Base-by-base conservation (phyloP, 371 early-diverging fungal genomes). In the Mortierella sp. region DNA sequence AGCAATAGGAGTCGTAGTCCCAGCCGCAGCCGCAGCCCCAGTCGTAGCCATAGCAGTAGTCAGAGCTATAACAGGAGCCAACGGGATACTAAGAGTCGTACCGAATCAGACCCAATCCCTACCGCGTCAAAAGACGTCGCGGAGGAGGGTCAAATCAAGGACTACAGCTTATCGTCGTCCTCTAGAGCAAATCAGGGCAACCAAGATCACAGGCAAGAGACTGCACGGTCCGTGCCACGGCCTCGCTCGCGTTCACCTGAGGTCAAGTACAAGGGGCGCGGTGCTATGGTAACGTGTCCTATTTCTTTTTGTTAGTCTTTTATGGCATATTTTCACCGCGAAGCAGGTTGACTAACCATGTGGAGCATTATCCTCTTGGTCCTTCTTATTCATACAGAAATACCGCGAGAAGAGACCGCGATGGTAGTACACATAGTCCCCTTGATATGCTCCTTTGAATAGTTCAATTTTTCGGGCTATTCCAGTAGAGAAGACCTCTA, bases 191-290 rank as follows among this genome's bases (percentile, higher is more conserved):
- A 24, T 21, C 23, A 17, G 28, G 24, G 39, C 8, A 17, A 43
- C 14, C 46, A 39, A 34, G 53, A 37, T 17, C 60, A 30, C 7
- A 55, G 31, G 34, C 44, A 31, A 11, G 65, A 64, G 23, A 46
- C 47, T 14, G 34, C 26, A 23, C 47, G 28, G 0, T 8, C 21
- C 3, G 41, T 32, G 17, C 48, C 48, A 7, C 51, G 55, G 24
- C 39, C 53, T 7, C 58, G 73, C 41, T 79, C 79, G 19, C 57
- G 60, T 5, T 80, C 80, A 0, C 71, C 79, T 1, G 79, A 72
- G 44, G 53, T 81, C 54, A 78, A 79, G 34, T 81, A 73, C 50
- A 81, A 81, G 54, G 81, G 81, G 31, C 70, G 79, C 6, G 81
- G 81, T 26, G 52, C 64, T 1, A 75, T 81, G 79, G 79, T 81